Conservation (phyloP, 495 filamentous ascomycete species). For the Xylaria telfairii region DNA sequence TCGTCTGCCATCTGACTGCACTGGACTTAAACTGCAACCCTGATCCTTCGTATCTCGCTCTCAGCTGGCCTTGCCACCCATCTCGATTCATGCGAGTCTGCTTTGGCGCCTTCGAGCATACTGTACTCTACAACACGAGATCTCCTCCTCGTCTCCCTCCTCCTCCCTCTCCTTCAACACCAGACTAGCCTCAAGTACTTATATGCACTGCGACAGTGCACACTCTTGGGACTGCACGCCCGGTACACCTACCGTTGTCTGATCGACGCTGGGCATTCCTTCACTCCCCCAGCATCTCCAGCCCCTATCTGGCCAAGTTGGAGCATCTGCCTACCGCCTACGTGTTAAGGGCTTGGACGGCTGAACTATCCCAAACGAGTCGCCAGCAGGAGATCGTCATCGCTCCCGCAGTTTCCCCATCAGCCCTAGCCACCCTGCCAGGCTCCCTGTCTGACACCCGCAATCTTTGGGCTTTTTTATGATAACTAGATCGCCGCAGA, state of each 20-base stretch:
- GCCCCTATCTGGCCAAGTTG: constrained; percentile 15
- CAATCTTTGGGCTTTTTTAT: not conserved
- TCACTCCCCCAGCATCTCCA: constrained; percentile 10
- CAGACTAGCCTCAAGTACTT: no score
- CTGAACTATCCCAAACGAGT: constrained; percentile 25
- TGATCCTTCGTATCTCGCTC: not conserved
- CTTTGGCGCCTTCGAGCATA: not conserved
- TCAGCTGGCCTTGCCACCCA: constrained; percentile 2
- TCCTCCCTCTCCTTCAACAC: not conserved
- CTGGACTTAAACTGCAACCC: constrained; percentile 2
- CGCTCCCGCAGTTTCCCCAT: constrained; percentile 23
- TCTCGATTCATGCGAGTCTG: not conserved
- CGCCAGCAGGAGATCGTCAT: constrained; percentile 26
- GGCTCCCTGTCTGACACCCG: constrained; percentile 18
- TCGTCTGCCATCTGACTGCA: no score
- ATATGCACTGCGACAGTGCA: not conserved
- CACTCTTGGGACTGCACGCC: constrained; percentile 2
- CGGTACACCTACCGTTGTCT: not conserved
- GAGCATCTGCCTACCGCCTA: not conserved
- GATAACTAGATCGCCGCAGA: not conserved
- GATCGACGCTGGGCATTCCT: constrained; percentile 4
- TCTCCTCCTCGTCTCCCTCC: not conserved
- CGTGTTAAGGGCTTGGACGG: constrained; percentile 16
- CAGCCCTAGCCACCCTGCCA: constrained; percentile 5
- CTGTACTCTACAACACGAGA: not conserved